A percentile compares a stretch with the other conserved stretches of the same genome.
Evolutionary conservation across 139 green algal species (phyloP).

Genomic region (Ulvella scutata): DNA sequence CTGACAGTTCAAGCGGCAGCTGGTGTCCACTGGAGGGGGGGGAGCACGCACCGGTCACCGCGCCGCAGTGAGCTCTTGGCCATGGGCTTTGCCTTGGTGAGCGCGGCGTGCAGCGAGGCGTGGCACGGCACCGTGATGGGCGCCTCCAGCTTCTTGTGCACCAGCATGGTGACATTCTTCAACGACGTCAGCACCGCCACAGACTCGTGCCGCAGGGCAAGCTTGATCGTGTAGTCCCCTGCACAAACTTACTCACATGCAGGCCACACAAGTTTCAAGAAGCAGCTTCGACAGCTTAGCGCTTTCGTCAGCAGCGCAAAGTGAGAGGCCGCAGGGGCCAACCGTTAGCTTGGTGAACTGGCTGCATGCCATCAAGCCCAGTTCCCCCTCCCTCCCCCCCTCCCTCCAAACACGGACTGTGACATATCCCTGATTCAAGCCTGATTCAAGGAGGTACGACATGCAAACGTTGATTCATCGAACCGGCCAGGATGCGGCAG

Average conservation of each 20-base stretch:
- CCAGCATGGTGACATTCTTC: constrained; percentile 18
- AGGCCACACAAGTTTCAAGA: no score
- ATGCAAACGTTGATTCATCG: background rate
- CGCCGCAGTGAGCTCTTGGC: constrained; percentile 33
- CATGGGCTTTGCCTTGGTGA: constrained; percentile 35
- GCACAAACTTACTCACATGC: background rate
- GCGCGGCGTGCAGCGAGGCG: constrained; percentile 19
- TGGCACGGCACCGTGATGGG: constrained; percentile 18
- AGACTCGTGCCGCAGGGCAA: constrained; percentile 56
- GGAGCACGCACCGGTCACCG: constrained; percentile 9
- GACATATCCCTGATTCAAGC: constrained; percentile 1
- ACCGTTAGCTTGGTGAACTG: no score
- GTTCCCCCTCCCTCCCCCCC: no score
- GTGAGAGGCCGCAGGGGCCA: no score
- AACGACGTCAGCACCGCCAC: constrained; percentile 57
- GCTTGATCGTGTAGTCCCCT: constrained; percentile 17
- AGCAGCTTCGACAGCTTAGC: no score
- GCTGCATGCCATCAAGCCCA: no score
- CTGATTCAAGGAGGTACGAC: background rate
- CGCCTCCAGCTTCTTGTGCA: constrained; percentile 36
- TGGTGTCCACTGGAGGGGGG: background rate
- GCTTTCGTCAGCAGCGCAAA: no score
- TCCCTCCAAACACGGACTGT: background rate
- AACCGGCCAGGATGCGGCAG: background rate
- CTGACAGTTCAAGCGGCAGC: no score